Evolutionary conservation across 1,139 yeast genomes (phyloP), one percentile per base, ranked within the genome.

Genomic region (Kodamaea derodonti): DNA sequence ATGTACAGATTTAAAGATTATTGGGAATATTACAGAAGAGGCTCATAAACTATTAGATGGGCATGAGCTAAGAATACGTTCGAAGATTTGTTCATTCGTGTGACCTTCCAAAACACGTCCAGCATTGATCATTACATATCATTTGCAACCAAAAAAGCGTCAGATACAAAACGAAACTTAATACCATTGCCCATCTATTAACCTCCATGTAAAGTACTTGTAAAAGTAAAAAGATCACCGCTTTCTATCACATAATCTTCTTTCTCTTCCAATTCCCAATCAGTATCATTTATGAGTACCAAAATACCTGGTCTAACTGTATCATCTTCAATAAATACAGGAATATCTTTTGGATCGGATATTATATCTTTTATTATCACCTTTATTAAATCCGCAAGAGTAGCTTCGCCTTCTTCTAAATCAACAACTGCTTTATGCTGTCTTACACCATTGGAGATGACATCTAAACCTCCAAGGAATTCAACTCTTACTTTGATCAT

Each of bases 171-270:
- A n/a, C n/a, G n/a, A n/a, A n/a, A n/a, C n/a, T n/a, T n/a, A n/a
- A n/a, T n/a, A 18, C 22, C 22, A 18, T 18, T 18, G 9, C 22
- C 9, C 22, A 18, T 9, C 22, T 18, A 9, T 58, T 62, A 90
- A 33, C 98, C 98, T 11, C 98, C 98, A 51, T 92, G 98, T 41
- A 92, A 68, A 3, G 98, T 92, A 33, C 95, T 84, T 4, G 97
- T 92, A 52, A 92, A 90, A 3, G 95, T 78, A 29, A 92, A 72
- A 20, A 78, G 72, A 58, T 92, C 98, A 12, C 86, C 83, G 31
- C 74, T 64, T 52, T 85, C 85, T 14, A 92, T 58, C 13, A 72
- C 77, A 49, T 88, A 88, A 8, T 77, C 83, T 49, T 85, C 92
- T 60, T 81, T 88, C 10, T 90, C 97, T 54, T 88, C 95, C 20